Evolutionary conservation across 495 filamentous ascomycete species (phyloP).

Genomic region (Acidiella bohemica): DNA sequence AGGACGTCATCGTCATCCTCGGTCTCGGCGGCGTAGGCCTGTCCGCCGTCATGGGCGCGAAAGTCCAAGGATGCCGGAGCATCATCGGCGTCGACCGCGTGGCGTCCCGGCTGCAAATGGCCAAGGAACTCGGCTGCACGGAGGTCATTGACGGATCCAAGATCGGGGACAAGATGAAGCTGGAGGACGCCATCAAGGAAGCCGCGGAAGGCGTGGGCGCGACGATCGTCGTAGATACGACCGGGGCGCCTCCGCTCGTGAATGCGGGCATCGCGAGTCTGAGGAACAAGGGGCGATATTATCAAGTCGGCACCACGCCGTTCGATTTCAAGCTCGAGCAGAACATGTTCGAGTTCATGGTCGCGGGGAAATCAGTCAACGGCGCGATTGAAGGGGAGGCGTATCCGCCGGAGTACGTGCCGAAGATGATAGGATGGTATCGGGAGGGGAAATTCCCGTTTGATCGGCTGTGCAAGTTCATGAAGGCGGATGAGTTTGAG

Average conservation of each 20-base stretch:
- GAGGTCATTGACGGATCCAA: slow-evolving; percentile 18
- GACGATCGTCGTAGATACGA: slow-evolving; percentile 20
- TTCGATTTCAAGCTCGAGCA: slow-evolving; percentile 18
- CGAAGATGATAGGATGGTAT: slow-evolving; percentile 25
- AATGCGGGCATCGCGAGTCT: slow-evolving; percentile 17
- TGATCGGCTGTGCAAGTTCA: slow-evolving; percentile 23
- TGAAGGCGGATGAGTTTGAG: slow-evolving; percentile 56
- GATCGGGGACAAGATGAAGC: slow-evolving; percentile 11
- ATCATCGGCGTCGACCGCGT: slow-evolving; percentile 24
- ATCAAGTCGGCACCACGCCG: slow-evolving; percentile 17
- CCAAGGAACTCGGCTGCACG: slow-evolving; percentile 21
- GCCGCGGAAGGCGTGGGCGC: slow-evolving; percentile 12
- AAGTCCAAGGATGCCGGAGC: slow-evolving; percentile 12
- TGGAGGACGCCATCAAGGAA: slow-evolving; percentile 13
- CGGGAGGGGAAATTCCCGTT: slow-evolving; percentile 25
- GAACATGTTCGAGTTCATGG: slow-evolving; percentile 16
- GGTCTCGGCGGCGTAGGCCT: slow-evolving; percentile 24
- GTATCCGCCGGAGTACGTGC: slow-evolving; percentile 16
- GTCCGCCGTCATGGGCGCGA: slow-evolving; percentile 23
- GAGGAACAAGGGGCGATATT: slow-evolving; percentile 18
- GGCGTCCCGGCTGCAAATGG: slow-evolving; percentile 16
- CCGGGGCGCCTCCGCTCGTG: slow-evolving; percentile 18
- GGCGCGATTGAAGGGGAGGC: slow-evolving; percentile 21
- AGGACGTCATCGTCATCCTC: slow-evolving; percentile 18
- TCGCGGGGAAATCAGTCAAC: slow-evolving; percentile 16